Percentiles rank a stretch among this genome's conserved stretches.
phyloP scores from a whole-genome alignment of 148 eudicot genomes.

The Hydrangea macrophylla region DNA sequence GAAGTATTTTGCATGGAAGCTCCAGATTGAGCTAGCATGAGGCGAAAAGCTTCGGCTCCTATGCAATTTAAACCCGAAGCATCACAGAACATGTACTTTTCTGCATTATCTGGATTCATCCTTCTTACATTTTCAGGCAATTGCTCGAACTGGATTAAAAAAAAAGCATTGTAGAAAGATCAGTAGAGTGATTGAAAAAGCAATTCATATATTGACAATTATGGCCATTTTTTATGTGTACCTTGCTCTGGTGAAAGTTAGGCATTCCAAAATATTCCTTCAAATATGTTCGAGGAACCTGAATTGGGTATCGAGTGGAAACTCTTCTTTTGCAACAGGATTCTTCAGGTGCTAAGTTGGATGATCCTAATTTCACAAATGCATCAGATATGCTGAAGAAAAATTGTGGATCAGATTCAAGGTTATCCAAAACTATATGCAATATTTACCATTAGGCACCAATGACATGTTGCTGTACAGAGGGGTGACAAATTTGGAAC shows the following conservation, averaged over 20 bases:
- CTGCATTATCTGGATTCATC: slow-evolving; percentile 62
- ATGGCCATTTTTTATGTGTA: slow-evolving; percentile 17
- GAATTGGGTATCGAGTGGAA: slow-evolving; percentile 60
- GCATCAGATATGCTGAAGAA: slow-evolving; percentile 3
- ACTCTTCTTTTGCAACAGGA: slow-evolving; percentile 43
- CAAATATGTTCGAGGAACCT: slow-evolving; percentile 47
- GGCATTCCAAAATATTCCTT: slow-evolving; percentile 61
- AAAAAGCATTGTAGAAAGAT: slow-evolving; percentile 5
- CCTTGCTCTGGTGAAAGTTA: slow-evolving; percentile 38
- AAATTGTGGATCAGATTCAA: slow-evolving; percentile 7
- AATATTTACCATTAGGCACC: slow-evolving; percentile 47
- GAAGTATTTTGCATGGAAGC: slow-evolving; percentile 57
- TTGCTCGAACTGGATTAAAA: slow-evolving; percentile 39
- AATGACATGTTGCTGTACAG: slow-evolving; percentile 29
- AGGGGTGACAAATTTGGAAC: slow-evolving; percentile 64
- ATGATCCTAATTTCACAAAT: slow-evolving; percentile 28
- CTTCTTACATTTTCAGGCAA: slow-evolving; percentile 47
- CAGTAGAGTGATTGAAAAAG: slow-evolving; percentile 15
- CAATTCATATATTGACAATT: not conserved
- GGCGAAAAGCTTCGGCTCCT: slow-evolving; percentile 63
- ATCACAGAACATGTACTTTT: slow-evolving; percentile 45
- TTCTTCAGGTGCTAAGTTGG: slow-evolving; percentile 37
- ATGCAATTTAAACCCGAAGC: slow-evolving; percentile 35
- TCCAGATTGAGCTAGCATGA: slow-evolving; percentile 70
- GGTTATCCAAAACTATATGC: slow-evolving; percentile 2